These are phyloP conservation scores for Moelleriella libera DNA, from an alignment of 2,329 filamentous ascomycete genomes.

Conservation along the genomic window DNA sequence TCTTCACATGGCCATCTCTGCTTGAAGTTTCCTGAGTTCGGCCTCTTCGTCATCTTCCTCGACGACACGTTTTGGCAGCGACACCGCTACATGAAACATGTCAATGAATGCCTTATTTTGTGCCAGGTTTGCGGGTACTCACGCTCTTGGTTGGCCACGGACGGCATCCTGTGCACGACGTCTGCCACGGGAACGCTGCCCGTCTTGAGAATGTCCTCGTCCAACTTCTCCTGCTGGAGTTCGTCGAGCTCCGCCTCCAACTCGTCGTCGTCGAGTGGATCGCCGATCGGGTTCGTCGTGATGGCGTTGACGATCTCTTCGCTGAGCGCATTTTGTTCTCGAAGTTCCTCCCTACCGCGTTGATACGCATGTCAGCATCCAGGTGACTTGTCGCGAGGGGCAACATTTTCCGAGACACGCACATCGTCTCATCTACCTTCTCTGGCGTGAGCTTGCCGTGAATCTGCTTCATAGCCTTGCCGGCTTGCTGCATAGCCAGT, in stretches of 20 bases:
- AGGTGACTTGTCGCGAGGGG: background rate
- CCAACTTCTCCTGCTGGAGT: conserved; percentile 82
- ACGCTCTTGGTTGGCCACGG: conserved; percentile 63
- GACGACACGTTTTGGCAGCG: conserved; percentile 24
- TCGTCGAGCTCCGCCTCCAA: conserved; percentile 74
- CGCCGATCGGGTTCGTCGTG: conserved; percentile 52
- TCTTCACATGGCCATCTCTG: conserved; percentile 83
- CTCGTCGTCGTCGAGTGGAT: conserved; percentile 70
- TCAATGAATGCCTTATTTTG: background rate
- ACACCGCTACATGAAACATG: conserved; percentile 12
- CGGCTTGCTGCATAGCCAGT: conserved; percentile 83
- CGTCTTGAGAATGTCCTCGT: conserved; percentile 86
- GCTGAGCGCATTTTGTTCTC: conserved; percentile 84
- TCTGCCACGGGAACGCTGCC: conserved; percentile 73
- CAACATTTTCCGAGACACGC: conserved; percentile 22
- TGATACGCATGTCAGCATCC: background rate
- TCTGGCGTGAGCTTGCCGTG: conserved; percentile 83
- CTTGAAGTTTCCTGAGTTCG: conserved; percentile 82
- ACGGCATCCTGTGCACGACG: conserved; percentile 62
- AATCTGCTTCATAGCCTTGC: conserved; percentile 83
- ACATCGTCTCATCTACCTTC: conserved; percentile 93
- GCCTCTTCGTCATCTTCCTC: conserved; percentile 93
- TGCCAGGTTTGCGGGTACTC: conserved; percentile 24
- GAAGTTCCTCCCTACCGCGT: conserved; percentile 60
- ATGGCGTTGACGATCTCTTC: conserved; percentile 87